Evolutionary conservation across 2,329 filamentous ascomycete genomes (phyloP), one percentile per base, ranked within the genome.

Genomic region (Penicillium nordicum): DNA sequence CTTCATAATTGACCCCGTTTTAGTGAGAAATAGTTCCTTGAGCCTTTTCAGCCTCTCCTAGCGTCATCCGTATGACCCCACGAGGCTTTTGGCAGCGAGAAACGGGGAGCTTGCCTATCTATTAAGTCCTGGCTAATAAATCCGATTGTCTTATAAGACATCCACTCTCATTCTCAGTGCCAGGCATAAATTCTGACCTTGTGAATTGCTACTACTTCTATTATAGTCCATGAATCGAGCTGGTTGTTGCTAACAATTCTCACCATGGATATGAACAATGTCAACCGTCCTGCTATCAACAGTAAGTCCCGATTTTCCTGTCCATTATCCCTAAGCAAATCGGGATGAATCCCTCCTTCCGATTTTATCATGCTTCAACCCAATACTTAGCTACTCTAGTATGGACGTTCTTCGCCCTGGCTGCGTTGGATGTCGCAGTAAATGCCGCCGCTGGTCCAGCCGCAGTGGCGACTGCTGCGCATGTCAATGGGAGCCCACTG

Each of bases 381-480:
- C 11, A 37, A 23, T 36, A 25, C 40, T 58, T 14, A 29, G 16
- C n/a, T 18, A 14, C 11, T 37, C 4, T 42, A 62, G 60, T 62
- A 46, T 58, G 58, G 52, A 46, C 36, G 2, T 62, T 62, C 36
- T 60, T 62, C 36, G 58, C 58, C 18, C 58, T 62, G 3, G 60
- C 60, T 5, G 58, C 55, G 14, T 53, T 62, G 21, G 60, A 62
- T 18, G 42, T 62, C 14, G 60, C 58, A 44, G 55, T 38, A 29
- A 62, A 62, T 9, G 60, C 58, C 8, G 60, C 60, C 10, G 58
- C 60, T 5, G 60, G 60, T 3, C 60, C 60, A 36, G 60, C 60
- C 16, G 60, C 60, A 27, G 60, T 60, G 12, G 60, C 60, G 14
- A 62, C 60, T 14, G 60, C 58, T 4, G 27, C 55, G 1, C 58